These are phyloP conservation scores for Penicillium sumatraense DNA, from an alignment of 2,329 filamentous ascomycete genomes.

Conservation along the genomic window DNA sequence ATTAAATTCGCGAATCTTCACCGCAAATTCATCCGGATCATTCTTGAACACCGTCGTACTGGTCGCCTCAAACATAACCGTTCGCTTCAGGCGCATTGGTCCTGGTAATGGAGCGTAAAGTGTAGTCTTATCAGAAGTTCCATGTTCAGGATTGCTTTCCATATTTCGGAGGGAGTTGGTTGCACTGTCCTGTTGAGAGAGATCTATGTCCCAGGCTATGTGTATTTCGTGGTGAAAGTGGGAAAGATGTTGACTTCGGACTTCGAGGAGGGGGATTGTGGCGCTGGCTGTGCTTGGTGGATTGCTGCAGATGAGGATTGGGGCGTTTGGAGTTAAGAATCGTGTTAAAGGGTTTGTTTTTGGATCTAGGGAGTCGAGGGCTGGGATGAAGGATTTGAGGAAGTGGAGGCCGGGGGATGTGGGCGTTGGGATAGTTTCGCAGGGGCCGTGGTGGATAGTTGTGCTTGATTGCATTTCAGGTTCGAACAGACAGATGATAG, in stretches of 20 bases:
- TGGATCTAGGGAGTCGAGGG: conserved; percentile 20
- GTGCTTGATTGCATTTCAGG: conserved; percentile 11
- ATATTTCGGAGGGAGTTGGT: neutral
- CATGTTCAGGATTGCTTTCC: neutral
- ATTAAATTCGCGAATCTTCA: conserved; percentile 25
- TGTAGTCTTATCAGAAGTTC: neutral
- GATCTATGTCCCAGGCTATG: conserved; percentile 27
- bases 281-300: conserved; percentile 14
- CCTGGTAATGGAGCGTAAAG: neutral
- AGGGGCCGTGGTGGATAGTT: conserved; percentile 25
- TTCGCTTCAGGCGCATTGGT: conserved; percentile 11
- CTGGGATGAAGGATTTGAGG: conserved; percentile 25
- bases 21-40: conserved; percentile 26
- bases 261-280: conserved; percentile 19
- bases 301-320: conserved; percentile 21
- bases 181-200: neutral
- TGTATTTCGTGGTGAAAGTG: conserved; percentile 22
- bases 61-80: conserved; percentile 29
- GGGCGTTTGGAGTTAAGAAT: conserved; percentile 23
- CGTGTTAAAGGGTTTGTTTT: neutral
- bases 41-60: conserved; percentile 21
- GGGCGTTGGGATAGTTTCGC: conserved; percentile 18
- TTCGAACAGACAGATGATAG: neutral
- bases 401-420: conserved; percentile 26
- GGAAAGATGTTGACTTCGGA: conserved; percentile 19